A percentile compares a stretch with the other conserved stretches of the same genome.
phyloP scores from a whole-genome alignment of 1,284 basidiomycete genomes.

The Anthracocystis panici-leucophaei region DNA sequence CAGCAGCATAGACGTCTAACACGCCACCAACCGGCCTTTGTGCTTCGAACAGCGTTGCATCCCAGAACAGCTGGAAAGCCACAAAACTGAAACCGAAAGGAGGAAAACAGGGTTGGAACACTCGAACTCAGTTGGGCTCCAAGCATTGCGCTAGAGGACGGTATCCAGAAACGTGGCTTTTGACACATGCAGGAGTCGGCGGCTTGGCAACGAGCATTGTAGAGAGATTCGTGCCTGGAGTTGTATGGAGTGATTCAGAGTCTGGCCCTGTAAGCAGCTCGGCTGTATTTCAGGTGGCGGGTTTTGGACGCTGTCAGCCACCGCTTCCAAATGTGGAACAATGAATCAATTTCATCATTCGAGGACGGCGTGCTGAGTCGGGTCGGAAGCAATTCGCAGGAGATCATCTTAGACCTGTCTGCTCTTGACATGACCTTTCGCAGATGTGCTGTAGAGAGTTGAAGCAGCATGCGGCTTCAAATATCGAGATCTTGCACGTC shows the following conservation, averaged over 20 bases:
- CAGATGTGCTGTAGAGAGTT: neutral
- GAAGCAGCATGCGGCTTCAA: constrained; percentile 1
- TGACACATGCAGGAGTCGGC: constrained; percentile 4
- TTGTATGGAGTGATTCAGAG: neutral
- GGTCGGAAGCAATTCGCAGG: neutral
- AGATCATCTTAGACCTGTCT: neutral
- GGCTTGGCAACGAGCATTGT: neutral
- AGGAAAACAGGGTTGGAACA: neutral
- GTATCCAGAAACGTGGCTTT: constrained; percentile 8
- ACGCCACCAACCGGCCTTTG: constrained; percentile 3
- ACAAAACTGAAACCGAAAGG: neutral
- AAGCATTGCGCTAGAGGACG: neutral
- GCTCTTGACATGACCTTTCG: neutral
- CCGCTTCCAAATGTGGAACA: too few relatives aligned
- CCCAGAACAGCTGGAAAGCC: neutral
- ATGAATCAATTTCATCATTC: too few relatives aligned
- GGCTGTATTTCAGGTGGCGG: neutral
- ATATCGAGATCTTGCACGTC: neutral
- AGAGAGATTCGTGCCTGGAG: neutral
- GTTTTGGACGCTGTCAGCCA: too few relatives aligned
- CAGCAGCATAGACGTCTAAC: neutral
- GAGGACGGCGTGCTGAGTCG: neutral
- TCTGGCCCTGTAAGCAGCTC: neutral
- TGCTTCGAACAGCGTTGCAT: neutral
- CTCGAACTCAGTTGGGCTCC: neutral